Percentiles rank a stretch among this genome's conserved stretches.
phyloP scores from a whole-genome alignment of 2,329 filamentous ascomycete species.

The Davidsoniella eucalypti region DNA sequence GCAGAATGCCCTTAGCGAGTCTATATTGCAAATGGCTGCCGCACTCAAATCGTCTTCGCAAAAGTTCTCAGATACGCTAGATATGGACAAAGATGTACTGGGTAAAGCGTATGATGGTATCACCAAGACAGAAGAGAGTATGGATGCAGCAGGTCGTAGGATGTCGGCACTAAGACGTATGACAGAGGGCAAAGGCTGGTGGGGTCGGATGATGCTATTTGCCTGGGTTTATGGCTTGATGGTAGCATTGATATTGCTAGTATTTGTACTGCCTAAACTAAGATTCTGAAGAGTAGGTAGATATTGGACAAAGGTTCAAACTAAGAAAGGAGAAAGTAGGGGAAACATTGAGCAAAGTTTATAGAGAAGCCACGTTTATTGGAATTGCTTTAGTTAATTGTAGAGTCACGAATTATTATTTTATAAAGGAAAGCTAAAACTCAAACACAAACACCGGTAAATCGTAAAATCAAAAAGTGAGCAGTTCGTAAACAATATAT shows the following conservation, averaged over 20 bases:
- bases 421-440: too few species aligned
- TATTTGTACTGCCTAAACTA: constrained; percentile 77
- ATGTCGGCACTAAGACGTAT: constrained; percentile 66
- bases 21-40: constrained; percentile 64
- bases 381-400: too few species aligned
- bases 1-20: constrained; percentile 67
- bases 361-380: too few species aligned
- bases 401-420: too few species aligned
- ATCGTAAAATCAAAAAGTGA: too few species aligned
- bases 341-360: too few species aligned
- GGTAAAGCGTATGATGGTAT: constrained; percentile 56
- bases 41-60: constrained; percentile 61
- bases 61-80: constrained; percentile 54
- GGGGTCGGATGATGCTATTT: constrained; percentile 69
- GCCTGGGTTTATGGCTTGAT: constrained; percentile 69
- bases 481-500: too few species aligned
- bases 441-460: too few species aligned
- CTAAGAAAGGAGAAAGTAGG: neutral
- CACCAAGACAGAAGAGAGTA: constrained; percentile 56
- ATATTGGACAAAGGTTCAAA: neutral
- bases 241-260: constrained; percentile 59
- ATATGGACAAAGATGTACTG: constrained; percentile 55
- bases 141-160: constrained; percentile 57
- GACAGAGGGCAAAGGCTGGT: constrained; percentile 81
- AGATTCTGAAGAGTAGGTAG: constrained; percentile 42